phyloP scores from a whole-genome alignment of 1,139 yeast species.

The Blastobotrys buckinghamii region DNA sequence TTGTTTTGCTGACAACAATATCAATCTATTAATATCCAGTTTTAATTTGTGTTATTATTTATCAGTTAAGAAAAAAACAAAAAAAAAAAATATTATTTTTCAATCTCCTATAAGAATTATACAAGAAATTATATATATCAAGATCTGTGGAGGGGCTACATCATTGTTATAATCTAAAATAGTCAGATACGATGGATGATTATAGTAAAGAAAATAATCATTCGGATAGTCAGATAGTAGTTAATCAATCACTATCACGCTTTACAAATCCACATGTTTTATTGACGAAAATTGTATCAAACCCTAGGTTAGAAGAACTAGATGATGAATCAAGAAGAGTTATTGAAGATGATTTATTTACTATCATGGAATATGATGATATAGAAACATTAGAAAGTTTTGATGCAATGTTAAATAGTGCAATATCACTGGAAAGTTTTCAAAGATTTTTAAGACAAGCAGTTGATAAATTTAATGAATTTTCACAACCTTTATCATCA shows the following conservation, averaged over 20 bases:
- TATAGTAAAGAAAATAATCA: too few relatives aligned
- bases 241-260: neutral
- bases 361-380: neutral
- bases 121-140: too few relatives aligned
- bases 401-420: neutral
- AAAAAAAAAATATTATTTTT: too few relatives aligned
- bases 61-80: too few relatives aligned
- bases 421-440: conserved; percentile 2
- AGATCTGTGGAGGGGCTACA: too few relatives aligned
- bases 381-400: conserved; percentile 2
- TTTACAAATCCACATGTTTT: neutral
- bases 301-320: conserved; percentile 3
- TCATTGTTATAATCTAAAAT: too few relatives aligned
- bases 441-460: neutral
- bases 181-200: too few relatives aligned
- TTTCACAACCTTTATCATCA: neutral
- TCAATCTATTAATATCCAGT: too few relatives aligned
- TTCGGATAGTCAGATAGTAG: too few relatives aligned
- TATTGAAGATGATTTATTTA: conserved; percentile 1
- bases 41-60: too few relatives aligned
- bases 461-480: neutral
- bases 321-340: neutral
- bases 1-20: too few relatives aligned
- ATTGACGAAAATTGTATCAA: conserved; percentile 6
- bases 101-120: too few relatives aligned